Conservation (phyloP, 257 asterid genomes). For the Scutellaria barbata region DNA sequence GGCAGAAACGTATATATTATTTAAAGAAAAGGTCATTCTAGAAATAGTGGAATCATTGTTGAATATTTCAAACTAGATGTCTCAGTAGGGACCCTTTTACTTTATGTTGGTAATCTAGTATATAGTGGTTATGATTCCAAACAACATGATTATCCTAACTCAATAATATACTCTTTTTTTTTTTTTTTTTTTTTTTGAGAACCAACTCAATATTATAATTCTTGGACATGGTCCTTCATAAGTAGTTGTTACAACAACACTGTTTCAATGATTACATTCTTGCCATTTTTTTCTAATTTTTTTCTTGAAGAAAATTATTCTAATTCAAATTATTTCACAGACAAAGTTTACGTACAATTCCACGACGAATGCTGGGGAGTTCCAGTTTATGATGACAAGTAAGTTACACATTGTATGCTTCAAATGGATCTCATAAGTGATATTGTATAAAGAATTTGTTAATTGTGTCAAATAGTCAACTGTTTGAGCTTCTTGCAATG, state of each 20-base stretch:
- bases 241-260: slow-evolving; percentile 41
- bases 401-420: slow-evolving; percentile 33
- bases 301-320: neutral
- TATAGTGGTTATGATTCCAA: slow-evolving; percentile 36
- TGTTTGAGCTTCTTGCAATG: slow-evolving; percentile 90
- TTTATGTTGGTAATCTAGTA: slow-evolving; percentile 29
- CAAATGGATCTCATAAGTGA: neutral
- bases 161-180: too few relatives aligned
- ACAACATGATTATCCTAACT: slow-evolving; percentile 20
- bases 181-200: too few relatives aligned
- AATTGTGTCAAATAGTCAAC: slow-evolving; percentile 48
- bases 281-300: neutral
- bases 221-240: neutral
- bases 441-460: neutral
- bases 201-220: slow-evolving; percentile 22
- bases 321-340: slow-evolving; percentile 44
- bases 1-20: neutral
- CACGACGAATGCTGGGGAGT: slow-evolving; percentile 99
- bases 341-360: slow-evolving; percentile 72
- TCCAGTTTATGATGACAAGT: slow-evolving; percentile 95
- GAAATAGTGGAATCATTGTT: slow-evolving; percentile 33
- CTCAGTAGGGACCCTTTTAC: slow-evolving; percentile 11
- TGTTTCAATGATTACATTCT: slow-evolving; percentile 26
- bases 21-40: neutral
- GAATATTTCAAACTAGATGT: slow-evolving; percentile 8